Evolutionary conservation across 345 rosid species (phyloP).

Genomic region (Leavenworthia alabamica): DNA sequence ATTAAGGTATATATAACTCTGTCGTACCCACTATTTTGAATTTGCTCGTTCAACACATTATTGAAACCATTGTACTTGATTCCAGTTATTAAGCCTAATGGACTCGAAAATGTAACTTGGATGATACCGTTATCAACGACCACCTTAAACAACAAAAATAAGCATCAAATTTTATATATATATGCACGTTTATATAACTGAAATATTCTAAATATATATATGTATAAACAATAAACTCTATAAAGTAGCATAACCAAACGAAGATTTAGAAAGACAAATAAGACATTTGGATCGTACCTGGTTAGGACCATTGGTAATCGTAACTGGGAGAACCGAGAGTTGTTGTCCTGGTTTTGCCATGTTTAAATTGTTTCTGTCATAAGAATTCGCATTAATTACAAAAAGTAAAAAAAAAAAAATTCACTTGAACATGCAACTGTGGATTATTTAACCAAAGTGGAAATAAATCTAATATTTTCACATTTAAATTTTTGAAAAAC

Average conservation of each 20-base stretch:
- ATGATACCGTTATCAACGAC: constrained; percentile 62
- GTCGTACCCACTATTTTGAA: constrained; percentile 50
- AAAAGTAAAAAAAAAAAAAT: background rate
- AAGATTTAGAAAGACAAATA: background rate
- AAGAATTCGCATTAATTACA: background rate
- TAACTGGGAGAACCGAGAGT: background rate
- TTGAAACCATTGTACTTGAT: constrained; percentile 54
- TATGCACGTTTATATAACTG: background rate
- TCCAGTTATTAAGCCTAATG: constrained; percentile 53
- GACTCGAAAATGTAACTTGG: constrained; percentile 50
- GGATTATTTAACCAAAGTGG: background rate
- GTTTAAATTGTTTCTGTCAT: constrained; percentile 13
- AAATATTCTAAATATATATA: background rate
- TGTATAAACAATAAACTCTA: background rate
- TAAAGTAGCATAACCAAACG: background rate
- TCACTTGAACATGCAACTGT: background rate
- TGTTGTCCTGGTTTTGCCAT: background rate
- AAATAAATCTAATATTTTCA: background rate
- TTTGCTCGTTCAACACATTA: constrained; percentile 43
- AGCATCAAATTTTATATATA: background rate
- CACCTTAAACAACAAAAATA: constrained; percentile 40
- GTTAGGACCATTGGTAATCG: constrained; percentile 2
- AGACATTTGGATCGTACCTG: constrained; percentile 18
- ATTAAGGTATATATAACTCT: background rate
- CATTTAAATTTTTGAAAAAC: background rate